Base-by-base conservation (phyloP, 768 basidiomycete genomes). In the Podaxis mareebaensis region DNA sequence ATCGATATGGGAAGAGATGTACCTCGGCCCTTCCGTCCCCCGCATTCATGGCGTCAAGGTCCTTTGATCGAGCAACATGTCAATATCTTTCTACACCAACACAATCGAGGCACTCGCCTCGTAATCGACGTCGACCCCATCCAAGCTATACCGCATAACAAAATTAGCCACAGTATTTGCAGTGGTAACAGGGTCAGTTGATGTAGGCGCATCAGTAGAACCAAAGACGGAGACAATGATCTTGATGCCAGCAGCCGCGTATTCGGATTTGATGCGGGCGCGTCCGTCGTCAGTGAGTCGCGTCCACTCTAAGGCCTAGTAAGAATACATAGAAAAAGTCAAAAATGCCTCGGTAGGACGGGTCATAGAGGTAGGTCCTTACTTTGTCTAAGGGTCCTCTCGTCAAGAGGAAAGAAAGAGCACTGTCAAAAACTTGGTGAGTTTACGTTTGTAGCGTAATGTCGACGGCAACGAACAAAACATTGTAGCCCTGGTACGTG, bases 91-190 rank as follows among this genome's bases (percentile, higher is more conserved):
- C 15, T 22, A 15, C 30, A 10, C 5, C 17, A 12, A n/a, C 13
- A 48, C n/a, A 3, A 13, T 22, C 11, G 36, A 53, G 12, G 52
- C 5, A 15, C n/a, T 13, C 20, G 51, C 61, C 52, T 57, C 89
- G 67, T 90, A 91, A 71, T 91, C 89, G 49, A 92, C 85, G 69
- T 91, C 89, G 26, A 90, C 83, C 57, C 90, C 90, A 67, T 91
- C 89, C 13, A 91, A 74, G 53, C 77, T 72, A 64, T 80, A 88
- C 66, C 83, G 65, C 63, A 81, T 84, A 8, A 91, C 89, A 76
- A 79, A 92, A 13, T 80, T 80, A 0, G 89, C 88, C 72, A 91
- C 79, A 1, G 80, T 83, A 64, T 86, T 83, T 1, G 90, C 90
- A 13, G 84, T 84, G 5, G 76, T 73, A 11, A 84, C 74, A n/a